Percentiles rank a stretch among this genome's conserved stretches.
Conservation (phyloP, 306 rosid species). For the Ceratonia siliqua region DNA sequence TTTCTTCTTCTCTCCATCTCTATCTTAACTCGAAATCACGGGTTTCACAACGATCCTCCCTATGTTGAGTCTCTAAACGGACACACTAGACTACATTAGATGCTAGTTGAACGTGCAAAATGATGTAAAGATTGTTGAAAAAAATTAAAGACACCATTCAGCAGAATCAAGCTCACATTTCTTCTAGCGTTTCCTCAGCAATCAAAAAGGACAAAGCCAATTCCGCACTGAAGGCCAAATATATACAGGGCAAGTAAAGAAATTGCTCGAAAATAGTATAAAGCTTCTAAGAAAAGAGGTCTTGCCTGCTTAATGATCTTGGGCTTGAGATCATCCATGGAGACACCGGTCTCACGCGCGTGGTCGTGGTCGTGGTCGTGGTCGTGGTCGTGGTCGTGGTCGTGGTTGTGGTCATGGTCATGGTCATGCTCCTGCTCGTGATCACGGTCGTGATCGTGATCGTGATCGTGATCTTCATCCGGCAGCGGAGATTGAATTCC, state of each 20-base stretch:
- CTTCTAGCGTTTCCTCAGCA: not conserved
- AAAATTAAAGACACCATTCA: not conserved
- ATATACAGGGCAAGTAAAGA: not conserved
- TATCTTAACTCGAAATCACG: not conserved
- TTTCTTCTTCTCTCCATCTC: not conserved
- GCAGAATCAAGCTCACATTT: not conserved
- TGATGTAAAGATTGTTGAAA: not conserved
- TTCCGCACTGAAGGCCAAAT: not conserved
- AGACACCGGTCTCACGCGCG: constrained; percentile 42
- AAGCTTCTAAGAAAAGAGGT: not conserved
- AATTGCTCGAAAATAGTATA: not conserved
- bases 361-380: constrained; percentile 49
- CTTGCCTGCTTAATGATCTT: constrained; percentile 79
- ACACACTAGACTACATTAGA: not conserved
- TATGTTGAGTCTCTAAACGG: not conserved
- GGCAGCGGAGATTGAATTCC: constrained; percentile 53
- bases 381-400: constrained; percentile 15
- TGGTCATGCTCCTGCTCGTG: constrained; percentile 30
- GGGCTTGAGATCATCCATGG: constrained; percentile 77
- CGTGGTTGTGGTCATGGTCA: constrained; percentile 43
- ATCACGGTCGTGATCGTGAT: constrained; percentile 36
- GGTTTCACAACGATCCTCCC: not conserved
- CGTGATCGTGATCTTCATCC: constrained; percentile 55
- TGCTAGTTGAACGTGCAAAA: not conserved
- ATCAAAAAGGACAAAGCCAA: constrained; percentile 1